These are phyloP conservation scores for Stachybotrys chartarum DNA, from an alignment of 2,329 filamentous ascomycete species.

Conservation along the genomic window DNA sequence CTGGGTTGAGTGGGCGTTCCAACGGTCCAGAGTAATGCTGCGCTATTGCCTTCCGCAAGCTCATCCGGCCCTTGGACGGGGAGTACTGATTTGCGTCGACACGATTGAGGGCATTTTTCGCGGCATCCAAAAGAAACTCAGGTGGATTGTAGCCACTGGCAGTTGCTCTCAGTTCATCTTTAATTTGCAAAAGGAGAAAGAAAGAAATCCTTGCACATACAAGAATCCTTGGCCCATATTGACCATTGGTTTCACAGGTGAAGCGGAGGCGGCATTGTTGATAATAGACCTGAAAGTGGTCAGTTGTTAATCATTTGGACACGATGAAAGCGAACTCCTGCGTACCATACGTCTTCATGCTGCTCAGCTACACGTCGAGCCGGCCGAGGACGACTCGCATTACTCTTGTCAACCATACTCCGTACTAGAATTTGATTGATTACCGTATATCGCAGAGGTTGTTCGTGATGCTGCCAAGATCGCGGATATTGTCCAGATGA, in stretches of 20 bases:
- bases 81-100: constrained; percentile 98
- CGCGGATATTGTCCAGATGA: too few relatives aligned
- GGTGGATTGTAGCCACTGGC: constrained; percentile 92
- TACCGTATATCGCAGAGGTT: too few relatives aligned
- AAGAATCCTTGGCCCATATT: constrained; percentile 65
- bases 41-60: constrained; percentile 83
- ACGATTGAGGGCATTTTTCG: constrained; percentile 74
- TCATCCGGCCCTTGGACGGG: constrained; percentile 81
- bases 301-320: too few relatives aligned
- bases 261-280: constrained; percentile 36
- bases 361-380: neutral
- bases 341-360: neutral
- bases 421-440: neutral
- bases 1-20: constrained; percentile 70
- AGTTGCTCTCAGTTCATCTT: too few relatives aligned
- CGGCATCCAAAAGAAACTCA: constrained; percentile 79
- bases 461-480: too few relatives aligned
- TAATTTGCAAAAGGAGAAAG: too few relatives aligned
- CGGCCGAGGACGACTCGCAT: neutral
- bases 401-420: neutral
- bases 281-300: too few relatives aligned
- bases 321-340: too few relatives aligned
- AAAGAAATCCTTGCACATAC: too few relatives aligned
- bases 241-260: constrained; percentile 56
- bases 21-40: constrained; percentile 85